Evolutionary conservation across 2,329 filamentous ascomycete species (phyloP), one percentile per base, ranked within the genome.

Genomic region (Corniculantispora saksenae): DNA sequence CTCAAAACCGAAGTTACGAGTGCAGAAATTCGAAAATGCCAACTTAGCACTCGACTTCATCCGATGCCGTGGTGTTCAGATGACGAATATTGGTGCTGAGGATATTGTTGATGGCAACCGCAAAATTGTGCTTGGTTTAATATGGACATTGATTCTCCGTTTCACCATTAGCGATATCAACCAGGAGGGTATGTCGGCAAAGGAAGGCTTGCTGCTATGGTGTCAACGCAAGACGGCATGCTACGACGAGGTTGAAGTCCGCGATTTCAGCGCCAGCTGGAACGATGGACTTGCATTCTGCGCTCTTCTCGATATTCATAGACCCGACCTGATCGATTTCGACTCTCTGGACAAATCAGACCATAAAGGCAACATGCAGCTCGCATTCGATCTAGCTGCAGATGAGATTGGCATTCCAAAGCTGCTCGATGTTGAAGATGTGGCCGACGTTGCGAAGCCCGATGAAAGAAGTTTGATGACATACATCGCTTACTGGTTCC

Each of bases 401-500:
- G 92, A 94, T 76, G 95, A 98, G 80, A 98, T 99, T 73, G 95
- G 95, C 58, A 99, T 99, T 66, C 95, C 95, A 19, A 92, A 94
- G 73, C 83, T 99, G 75, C 86, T 99, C 66, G 95, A 99, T 77
- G 95, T 98, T 17, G 95, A 99, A 79, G 95, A 99, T 81, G 95
- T 99, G 23, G 97, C 93, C 77, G 95, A 99, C 76, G 94, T 99
- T 32, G 86, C 93, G 27, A 96, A 95, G 80, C 95, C 95, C 27
- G 95, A 99, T 76, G 95, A 99, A 79, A 90, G 93, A 72, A 96
- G 92, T 76, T 84, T 99, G 75, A 99, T 99, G 95, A 99, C 95
- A 1, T 99, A 99, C 78, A 99, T 99, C 72, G 95, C 95, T 69
- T 99, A 99, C 82, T 99, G 95, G 95, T 99, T 99, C 85, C 95